Evolutionary conservation across 2,329 filamentous ascomycete species (phyloP), one percentile per base, ranked within the genome.

Genomic region (Exophiala mesophila): DNA sequence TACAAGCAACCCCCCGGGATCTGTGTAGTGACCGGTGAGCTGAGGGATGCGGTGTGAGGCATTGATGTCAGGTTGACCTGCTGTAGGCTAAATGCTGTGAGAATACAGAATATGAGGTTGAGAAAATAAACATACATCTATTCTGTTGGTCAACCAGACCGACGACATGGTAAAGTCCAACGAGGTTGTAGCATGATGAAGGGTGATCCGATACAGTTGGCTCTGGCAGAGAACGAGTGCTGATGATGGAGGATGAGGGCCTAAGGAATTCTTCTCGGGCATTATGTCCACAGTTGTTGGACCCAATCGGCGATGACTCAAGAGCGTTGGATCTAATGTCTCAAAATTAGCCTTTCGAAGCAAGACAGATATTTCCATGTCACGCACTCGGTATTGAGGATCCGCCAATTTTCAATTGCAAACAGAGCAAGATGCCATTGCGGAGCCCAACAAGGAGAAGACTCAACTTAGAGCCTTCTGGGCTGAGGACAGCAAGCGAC

Each of bases 371-470:
- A n/a, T n/a, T n/a, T n/a, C n/a, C n/a, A n/a, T n/a, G 40, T 20
- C 51, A 50, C 36, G 15, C 39, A 44, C 40, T 32, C 23, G 17
- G 19, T 19, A 10, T 54, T 55, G 24, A 31, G 28, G 6, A 26
- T 26, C 23, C 12, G 18, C 53, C 42, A 7, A 59, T 44, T 10
- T 51, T 45, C 6, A 69, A 38, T 20, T 61, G 55, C 30, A 68
- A 59, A 10, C 62, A 59, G 13, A 70, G 53, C 31, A 73, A 50
- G 37, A 61, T 61, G 24, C 70, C 70, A 50, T 65, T 66, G 26
- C 70, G 65, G 34, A 73, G 58, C 8, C 70, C 70, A 49, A 69
- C 72, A 9, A 72, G 58, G 32, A 48, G 58, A 46, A 32, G 46
- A 52, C 20, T 51, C 53, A 9, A 45, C 39, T 15, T 45, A 41